phyloP scores from a whole-genome alignment of 129 eudicot genomes.

The Flaveria linearis region DNA sequence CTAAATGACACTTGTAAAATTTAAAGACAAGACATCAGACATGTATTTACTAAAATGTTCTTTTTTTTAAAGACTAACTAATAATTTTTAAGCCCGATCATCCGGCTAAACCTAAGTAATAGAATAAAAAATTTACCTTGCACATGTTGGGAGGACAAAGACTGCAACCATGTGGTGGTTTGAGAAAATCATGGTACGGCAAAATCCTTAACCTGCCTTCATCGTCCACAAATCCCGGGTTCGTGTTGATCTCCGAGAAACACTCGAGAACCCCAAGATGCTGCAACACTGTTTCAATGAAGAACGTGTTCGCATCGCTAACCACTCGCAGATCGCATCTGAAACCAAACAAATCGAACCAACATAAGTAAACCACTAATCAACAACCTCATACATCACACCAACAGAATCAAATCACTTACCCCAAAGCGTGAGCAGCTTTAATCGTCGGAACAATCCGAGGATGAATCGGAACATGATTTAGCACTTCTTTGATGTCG shows the following conservation, averaged over 20 bases:
- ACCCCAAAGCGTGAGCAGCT: conserved; percentile 73
- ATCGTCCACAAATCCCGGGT: conserved; percentile 57
- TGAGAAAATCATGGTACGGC: conserved; percentile 63
- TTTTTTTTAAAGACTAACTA: too few relatives aligned
- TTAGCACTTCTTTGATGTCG: conserved; percentile 62
- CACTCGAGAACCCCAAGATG: conserved; percentile 64
- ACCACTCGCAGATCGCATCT: conserved; percentile 87
- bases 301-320: conserved; percentile 82
- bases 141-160: conserved; percentile 98
- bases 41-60: too few relatives aligned
- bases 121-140: conserved; percentile 50
- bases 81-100: too few relatives aligned
- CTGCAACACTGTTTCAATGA: conserved; percentile 66
- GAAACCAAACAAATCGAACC: conserved; percentile 1
- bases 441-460: conserved; percentile 68
- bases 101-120: too few relatives aligned
- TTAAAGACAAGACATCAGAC: too few relatives aligned
- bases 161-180: conserved; percentile 63
- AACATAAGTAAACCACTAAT: neutral
- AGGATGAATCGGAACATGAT: conserved; percentile 73
- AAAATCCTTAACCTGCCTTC: conserved; percentile 63
- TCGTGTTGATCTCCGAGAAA: conserved; percentile 71
- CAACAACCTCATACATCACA: neutral
- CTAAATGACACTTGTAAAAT: too few relatives aligned
- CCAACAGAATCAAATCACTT: neutral